A percentile compares a stretch with the other conserved stretches of the same genome.
Conservation (phyloP, 2,329 filamentous ascomycete genomes). For the Cordyceps militaris region DNA sequence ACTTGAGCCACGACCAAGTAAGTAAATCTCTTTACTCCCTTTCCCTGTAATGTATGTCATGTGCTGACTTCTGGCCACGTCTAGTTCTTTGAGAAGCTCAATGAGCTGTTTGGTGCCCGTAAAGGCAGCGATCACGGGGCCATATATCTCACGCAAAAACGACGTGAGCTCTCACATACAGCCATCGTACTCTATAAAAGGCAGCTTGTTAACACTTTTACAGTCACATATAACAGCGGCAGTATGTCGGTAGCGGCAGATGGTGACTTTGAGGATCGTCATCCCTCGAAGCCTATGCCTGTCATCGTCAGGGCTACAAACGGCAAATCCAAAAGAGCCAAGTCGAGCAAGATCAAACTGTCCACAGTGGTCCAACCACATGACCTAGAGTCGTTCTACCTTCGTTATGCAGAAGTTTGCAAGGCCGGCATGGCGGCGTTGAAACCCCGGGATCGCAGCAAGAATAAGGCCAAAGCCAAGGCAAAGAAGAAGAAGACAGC, state of each 20-base stretch:
- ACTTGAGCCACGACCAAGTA: constrained; percentile 36
- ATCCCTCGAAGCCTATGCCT: constrained; percentile 54
- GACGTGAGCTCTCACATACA: constrained; percentile 42
- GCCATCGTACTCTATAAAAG: not conserved
- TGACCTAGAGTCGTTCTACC: constrained; percentile 73
- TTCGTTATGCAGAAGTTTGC: constrained; percentile 80
- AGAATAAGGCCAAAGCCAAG: constrained; percentile 75
- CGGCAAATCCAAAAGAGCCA: constrained; percentile 57
- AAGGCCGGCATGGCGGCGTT: constrained; percentile 81
- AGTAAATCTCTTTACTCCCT: constrained; percentile 1
- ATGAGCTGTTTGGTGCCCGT: constrained; percentile 58
- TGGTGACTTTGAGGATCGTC: constrained; percentile 53
- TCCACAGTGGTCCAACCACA: constrained; percentile 75
- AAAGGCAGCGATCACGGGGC: constrained; percentile 66
- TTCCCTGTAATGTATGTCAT: not conserved
- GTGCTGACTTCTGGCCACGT: constrained; percentile 3
- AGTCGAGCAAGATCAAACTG: constrained; percentile 60
- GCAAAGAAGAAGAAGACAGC: constrained; percentile 59
- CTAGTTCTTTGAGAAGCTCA: constrained; percentile 67
- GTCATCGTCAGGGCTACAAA: constrained; percentile 81
- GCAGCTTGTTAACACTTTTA: not conserved
- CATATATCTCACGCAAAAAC: constrained; percentile 70
- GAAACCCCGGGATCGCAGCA: constrained; percentile 90
- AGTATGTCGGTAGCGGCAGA: constrained; percentile 36
- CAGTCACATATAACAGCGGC: constrained; percentile 40